Evolutionary conservation across 1,284 basidiomycete species (phyloP).

Genomic region (Microbotryum violaceum): DNA sequence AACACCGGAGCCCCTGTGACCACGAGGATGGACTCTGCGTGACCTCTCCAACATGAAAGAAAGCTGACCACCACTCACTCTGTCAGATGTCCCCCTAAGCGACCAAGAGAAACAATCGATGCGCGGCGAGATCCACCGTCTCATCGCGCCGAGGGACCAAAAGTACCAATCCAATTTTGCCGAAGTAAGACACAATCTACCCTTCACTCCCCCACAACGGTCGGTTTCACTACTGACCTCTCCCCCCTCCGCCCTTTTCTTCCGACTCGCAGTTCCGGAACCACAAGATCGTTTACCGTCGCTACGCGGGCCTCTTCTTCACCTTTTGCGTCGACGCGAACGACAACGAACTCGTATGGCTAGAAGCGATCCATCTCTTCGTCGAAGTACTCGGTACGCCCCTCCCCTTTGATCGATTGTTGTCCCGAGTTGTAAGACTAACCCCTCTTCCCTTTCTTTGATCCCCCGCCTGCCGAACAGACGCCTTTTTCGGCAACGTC

Average conservation of each 20-base stretch:
- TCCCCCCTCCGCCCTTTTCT: no score
- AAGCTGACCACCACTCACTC: no score
- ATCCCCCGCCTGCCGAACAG: constrained; percentile 44
- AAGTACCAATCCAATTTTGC: constrained; percentile 99
- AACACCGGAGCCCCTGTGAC: background rate
- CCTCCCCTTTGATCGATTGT: background rate
- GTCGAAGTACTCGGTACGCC: constrained; percentile 88
- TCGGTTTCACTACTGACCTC: no score
- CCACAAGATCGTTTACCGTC: constrained; percentile 87
- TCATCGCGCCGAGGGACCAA: constrained; percentile 95
- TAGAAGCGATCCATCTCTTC: constrained; percentile 96
- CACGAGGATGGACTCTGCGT: background rate
- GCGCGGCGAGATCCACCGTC: constrained; percentile 86
- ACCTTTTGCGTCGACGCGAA: constrained; percentile 95
- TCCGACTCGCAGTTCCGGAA: constrained; percentile 65
- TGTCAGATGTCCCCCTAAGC: constrained; percentile 51
- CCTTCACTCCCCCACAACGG: no score
- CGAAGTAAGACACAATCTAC: constrained; percentile 55
- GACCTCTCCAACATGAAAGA: background rate
- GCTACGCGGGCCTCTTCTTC: constrained; percentile 97
- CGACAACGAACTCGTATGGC: constrained; percentile 93
- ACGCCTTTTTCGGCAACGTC: constrained; percentile 96
- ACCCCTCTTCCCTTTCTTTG: background rate
- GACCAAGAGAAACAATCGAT: constrained; percentile 94
- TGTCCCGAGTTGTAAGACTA: background rate